A percentile compares a stretch with the other conserved stretches of the same genome.
Conservation (phyloP, 2,329 filamentous ascomycete species). For the Apiospora aurea region DNA sequence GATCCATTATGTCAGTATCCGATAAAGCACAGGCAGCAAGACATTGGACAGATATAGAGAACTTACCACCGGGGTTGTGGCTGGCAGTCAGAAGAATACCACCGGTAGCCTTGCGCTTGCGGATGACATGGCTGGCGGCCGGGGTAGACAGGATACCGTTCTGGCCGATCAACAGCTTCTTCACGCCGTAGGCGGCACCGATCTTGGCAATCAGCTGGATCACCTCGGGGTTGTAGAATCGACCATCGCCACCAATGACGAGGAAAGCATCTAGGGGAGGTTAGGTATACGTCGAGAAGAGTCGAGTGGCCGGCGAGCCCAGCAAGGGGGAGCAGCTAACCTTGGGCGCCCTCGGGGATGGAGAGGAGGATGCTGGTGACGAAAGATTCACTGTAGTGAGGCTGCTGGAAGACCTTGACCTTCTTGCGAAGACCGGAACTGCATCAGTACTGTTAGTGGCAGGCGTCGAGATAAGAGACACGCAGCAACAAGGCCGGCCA, state of each 20-base stretch:
- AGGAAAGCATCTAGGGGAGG: constrained; percentile 71
- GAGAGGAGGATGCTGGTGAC: constrained; percentile 93
- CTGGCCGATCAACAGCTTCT: constrained; percentile 97
- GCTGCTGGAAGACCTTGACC: constrained; percentile 95
- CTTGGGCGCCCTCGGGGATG: constrained; percentile 92
- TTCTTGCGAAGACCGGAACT: constrained; percentile 99
- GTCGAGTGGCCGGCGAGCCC: constrained; percentile 18
- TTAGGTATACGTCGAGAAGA: neutral
- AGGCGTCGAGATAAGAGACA: constrained; percentile 23
- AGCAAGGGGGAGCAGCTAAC: constrained; percentile 46
- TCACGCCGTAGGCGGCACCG: constrained; percentile 94
- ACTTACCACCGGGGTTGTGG: constrained; percentile 94
- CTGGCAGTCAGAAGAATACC: constrained; percentile 96
- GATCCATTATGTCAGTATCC: neutral
- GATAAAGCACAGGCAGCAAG: neutral
- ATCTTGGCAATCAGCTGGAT: constrained; percentile 98
- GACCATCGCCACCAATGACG: constrained; percentile 96
- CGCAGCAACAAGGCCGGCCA: neutral
- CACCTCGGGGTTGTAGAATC: constrained; percentile 96
- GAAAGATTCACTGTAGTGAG: constrained; percentile 96
- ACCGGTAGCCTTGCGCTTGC: constrained; percentile 92
- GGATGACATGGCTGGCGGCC: constrained; percentile 93
- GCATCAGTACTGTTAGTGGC: constrained; percentile 33
- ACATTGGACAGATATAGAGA: neutral
- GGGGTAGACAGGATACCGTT: constrained; percentile 96